phyloP scores from a whole-genome alignment of 345 rosid genomes.

The Dimocarpus longan region DNA sequence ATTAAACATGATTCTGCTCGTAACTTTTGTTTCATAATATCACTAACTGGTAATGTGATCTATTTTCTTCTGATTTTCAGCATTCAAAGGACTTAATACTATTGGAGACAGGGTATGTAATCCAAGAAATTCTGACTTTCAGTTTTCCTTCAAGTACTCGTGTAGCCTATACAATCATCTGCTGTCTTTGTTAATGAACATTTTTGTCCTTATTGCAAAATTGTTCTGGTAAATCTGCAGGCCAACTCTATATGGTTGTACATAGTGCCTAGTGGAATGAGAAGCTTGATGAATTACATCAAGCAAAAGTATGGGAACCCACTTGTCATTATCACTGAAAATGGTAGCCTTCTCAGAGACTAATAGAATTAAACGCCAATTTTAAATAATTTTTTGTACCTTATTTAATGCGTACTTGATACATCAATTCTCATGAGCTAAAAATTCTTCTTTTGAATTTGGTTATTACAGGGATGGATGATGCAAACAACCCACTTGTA shows the following conservation, averaged over 20 bases:
- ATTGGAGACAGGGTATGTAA: constrained; percentile 75
- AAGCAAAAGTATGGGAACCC: constrained; percentile 63
- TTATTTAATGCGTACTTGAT: neutral
- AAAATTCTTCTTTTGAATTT: constrained; percentile 7
- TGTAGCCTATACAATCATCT: too few species aligned
- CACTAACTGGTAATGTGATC: neutral
- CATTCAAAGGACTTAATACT: constrained; percentile 50
- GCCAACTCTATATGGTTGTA: constrained; percentile 74
- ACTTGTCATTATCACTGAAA: constrained; percentile 63
- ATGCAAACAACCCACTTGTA: constrained; percentile 51
- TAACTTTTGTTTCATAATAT: neutral
- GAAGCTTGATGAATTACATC: constrained; percentile 73
- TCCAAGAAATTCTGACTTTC: too few species aligned
- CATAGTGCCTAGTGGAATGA: constrained; percentile 66
- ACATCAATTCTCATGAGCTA: neutral
- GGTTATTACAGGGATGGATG: constrained; percentile 86
- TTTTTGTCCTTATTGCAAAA: neutral
- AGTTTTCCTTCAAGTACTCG: too few species aligned
- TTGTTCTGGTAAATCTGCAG: constrained; percentile 33
- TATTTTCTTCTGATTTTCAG: constrained; percentile 44
- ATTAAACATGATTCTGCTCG: neutral
- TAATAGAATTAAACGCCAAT: neutral
- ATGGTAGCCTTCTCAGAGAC: constrained; percentile 37
- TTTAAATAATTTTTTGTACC: neutral
- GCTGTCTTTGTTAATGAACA: neutral